Evolutionary conservation across 1,284 basidiomycete genomes (phyloP), one percentile per base, ranked within the genome.

Genomic region (Fomes fomentarius): DNA sequence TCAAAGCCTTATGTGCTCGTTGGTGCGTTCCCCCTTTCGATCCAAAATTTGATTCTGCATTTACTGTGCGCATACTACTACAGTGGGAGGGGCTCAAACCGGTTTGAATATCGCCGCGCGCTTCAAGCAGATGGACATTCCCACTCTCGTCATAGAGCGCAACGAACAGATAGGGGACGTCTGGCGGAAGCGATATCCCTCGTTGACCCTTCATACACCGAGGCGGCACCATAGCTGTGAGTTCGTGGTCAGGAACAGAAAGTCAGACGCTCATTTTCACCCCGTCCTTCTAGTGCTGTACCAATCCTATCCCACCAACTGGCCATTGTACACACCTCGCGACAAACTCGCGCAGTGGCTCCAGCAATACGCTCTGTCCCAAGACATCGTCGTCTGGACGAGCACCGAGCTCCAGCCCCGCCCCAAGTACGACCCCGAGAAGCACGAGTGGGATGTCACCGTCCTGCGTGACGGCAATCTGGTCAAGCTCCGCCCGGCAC

Each of bases 301-400:
- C 38, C 64, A 50, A 30, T 57, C 54, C 63, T 74, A 66, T 57
- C 75, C 69, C 10, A 37, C 50, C 1, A 67, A 66, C 43, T 69
- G 69, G 68, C 66, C 68, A 0, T 47, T 60, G 17, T 70, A 56
- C 43, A 66, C 68, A 3, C 66, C 68, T 1, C 61, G 64, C 4
- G 68, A 68, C 50, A 68, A 78, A 61, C 66, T 89, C 2, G 85
- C 81, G 0, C 80, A 85, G 64, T 89, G 83, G 81, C 71, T 88
- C 3, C 83, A 89, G 66, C 70, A 72, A 4, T 90, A 88, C 68
- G 85, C 82, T 6, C 74, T 80, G 25, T 69, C 77, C 1, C 76
- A 88, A 61, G 84, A 88, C 56, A 64, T 88, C 37, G 80, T 83
- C 59, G 72, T 83, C n/a, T 88, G 87, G 86, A 82, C 80, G 0